These are phyloP conservation scores for Dactylonectria estremocensis DNA, from an alignment of 2,329 filamentous ascomycete genomes.

Conservation along the genomic window DNA sequence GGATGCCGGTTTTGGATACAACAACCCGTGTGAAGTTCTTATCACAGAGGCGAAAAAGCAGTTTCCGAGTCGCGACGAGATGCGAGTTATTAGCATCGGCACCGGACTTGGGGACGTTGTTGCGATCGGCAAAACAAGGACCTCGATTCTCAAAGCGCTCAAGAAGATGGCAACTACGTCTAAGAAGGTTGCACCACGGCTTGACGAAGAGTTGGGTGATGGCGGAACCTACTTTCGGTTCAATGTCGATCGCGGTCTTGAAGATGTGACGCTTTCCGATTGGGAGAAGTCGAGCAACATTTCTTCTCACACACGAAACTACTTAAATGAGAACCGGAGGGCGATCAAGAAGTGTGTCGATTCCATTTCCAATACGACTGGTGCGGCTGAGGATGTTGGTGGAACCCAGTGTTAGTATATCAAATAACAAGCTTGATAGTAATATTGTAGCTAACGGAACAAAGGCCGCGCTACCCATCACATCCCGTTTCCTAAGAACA, in stretches of 20 bases:
- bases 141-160: constrained; percentile 6
- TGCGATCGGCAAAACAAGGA: not conserved
- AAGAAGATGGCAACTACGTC: constrained; percentile 10
- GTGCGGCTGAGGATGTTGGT: too few relatives aligned
- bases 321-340: constrained; percentile 38
- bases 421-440: too few relatives aligned
- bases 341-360: too few relatives aligned
- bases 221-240: constrained; percentile 44
- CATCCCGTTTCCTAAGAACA: constrained; percentile 47
- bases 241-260: constrained; percentile 48
- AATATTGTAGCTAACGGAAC: not conserved
- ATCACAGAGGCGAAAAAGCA: constrained; percentile 46
- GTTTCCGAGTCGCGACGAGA: constrained; percentile 36
- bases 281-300: constrained; percentile 46
- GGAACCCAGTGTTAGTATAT: too few relatives aligned
- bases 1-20: constrained; percentile 50
- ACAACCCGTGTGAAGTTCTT: constrained; percentile 51
- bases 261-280: constrained; percentile 45
- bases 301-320: constrained; percentile 41
- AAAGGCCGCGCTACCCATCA: not conserved
- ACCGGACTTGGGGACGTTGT: constrained; percentile 6
- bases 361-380: too few relatives aligned
- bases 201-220: constrained; percentile 35
- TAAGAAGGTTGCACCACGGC: not conserved
- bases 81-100: constrained; percentile 12